Evolutionary conservation across 148 eudicot genomes (phyloP).

Genomic region (Fallopia convolvulus): DNA sequence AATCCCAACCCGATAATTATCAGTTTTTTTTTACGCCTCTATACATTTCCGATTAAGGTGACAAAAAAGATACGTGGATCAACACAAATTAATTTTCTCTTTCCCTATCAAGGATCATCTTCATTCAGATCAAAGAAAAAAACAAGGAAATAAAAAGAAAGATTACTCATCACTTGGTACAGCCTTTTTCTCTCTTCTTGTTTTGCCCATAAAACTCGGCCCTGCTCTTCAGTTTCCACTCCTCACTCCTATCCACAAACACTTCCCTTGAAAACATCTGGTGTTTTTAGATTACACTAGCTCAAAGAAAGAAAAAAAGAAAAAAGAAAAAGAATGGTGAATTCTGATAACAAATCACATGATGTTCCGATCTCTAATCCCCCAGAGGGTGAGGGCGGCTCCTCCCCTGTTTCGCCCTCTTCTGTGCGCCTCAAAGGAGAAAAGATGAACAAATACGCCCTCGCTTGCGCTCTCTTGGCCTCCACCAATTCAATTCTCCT

Average conservation of each 20-base stretch:
- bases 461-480: slow-evolving; percentile 13
- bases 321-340: neutral
- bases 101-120: too few relatives aligned
- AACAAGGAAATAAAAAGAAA: too few relatives aligned
- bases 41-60: too few relatives aligned
- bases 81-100: too few relatives aligned
- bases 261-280: neutral
- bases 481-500: slow-evolving; percentile 11
- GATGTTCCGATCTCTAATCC: neutral
- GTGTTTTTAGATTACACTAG: neutral
- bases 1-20: too few relatives aligned
- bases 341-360: neutral
- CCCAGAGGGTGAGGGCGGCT: neutral
- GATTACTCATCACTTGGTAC: too few relatives aligned
- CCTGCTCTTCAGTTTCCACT: neutral
- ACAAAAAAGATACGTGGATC: too few relatives aligned
- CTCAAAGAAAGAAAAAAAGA: neutral
- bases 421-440: neutral
- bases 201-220: slow-evolving; percentile 3
- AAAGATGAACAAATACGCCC: slow-evolving; percentile 12
- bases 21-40: too few relatives aligned
- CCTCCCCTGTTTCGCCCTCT: neutral
- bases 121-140: too few relatives aligned
- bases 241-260: neutral
- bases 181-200: neutral